Conservation (phyloP, 2,329 filamentous ascomycete species). For the Alternaria gaisen region DNA sequence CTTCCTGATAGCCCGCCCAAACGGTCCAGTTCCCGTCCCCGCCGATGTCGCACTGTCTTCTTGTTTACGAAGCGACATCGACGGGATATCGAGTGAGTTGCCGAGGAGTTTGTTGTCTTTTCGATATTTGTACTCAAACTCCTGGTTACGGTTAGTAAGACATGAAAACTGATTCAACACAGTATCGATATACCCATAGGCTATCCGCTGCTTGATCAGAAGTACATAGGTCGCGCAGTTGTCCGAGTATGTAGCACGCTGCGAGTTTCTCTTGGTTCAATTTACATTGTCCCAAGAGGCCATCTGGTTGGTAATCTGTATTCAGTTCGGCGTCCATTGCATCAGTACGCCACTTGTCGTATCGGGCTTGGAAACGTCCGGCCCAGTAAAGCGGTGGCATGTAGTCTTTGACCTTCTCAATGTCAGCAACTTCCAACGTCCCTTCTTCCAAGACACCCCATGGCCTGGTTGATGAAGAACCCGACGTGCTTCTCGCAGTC, state of each 20-base stretch:
- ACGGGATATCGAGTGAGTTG: conserved; percentile 23
- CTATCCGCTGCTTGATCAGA: conserved; percentile 44
- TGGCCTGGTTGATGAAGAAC: conserved; percentile 2
- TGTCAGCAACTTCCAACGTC: conserved; percentile 31
- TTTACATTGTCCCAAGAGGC: conserved; percentile 31
- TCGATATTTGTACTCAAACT: conserved; percentile 47
- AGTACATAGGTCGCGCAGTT: conserved; percentile 42
- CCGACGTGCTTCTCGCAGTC: neutral
- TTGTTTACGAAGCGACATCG: conserved; percentile 31
- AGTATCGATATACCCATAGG: conserved; percentile 38
- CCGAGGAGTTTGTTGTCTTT: conserved; percentile 40
- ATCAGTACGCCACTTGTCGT: conserved; percentile 47
- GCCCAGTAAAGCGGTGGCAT: conserved; percentile 49
- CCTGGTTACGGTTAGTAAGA: conserved; percentile 26
- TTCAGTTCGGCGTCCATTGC: conserved; percentile 36
- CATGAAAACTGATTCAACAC: too few relatives aligned
- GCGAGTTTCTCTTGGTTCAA: conserved; percentile 40
- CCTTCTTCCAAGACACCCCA: conserved; percentile 18
- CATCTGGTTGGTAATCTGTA: conserved; percentile 15
- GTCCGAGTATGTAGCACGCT: conserved; percentile 40
- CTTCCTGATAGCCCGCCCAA: conserved; percentile 45
- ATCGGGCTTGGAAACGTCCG: conserved; percentile 45
- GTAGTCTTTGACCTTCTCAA: conserved; percentile 41
- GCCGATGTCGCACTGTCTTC: conserved; percentile 22
- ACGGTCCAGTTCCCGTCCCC: conserved; percentile 27